phyloP scores from a whole-genome alignment of 306 rosid genomes.

The Castanopsis chinensis region DNA sequence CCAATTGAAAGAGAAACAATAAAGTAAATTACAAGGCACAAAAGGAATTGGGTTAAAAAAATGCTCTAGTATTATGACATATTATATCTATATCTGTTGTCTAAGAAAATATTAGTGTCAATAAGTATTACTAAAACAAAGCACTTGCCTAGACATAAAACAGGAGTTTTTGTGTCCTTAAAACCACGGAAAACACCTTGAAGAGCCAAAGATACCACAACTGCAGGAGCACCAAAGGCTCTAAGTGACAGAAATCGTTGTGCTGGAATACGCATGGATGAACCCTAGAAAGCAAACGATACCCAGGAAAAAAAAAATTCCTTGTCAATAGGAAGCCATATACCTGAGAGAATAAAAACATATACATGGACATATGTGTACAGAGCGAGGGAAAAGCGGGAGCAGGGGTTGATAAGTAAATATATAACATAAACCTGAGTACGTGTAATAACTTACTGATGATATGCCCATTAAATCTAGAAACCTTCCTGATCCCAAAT shows the following conservation, averaged over 20 bases:
- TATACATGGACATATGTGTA: neutral
- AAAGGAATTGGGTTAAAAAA: slow-evolving; percentile 8
- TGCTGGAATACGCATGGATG: slow-evolving; percentile 60
- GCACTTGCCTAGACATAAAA: slow-evolving; percentile 83
- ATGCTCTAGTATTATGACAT: neutral
- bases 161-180: slow-evolving; percentile 92
- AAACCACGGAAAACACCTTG: slow-evolving; percentile 98
- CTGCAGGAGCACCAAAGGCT: slow-evolving; percentile 98
- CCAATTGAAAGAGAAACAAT: slow-evolving; percentile 13
- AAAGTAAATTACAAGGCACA: slow-evolving; percentile 15
- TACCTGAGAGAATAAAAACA: neutral
- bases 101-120: neutral
- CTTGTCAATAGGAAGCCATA: neutral
- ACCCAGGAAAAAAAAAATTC: neutral
- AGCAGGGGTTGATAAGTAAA: neutral
- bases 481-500: slow-evolving; percentile 67
- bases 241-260: slow-evolving; percentile 69
- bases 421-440: neutral
- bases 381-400: neutral
- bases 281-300: slow-evolving; percentile 51
- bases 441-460: slow-evolving; percentile 47
- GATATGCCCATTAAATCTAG: slow-evolving; percentile 77
- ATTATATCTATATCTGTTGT: neutral
- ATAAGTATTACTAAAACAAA: neutral
- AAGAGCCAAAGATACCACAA: slow-evolving; percentile 88